Base-by-base conservation (phyloP, 2,329 filamentous ascomycete species). In the Helicocarpus griseus region DNA sequence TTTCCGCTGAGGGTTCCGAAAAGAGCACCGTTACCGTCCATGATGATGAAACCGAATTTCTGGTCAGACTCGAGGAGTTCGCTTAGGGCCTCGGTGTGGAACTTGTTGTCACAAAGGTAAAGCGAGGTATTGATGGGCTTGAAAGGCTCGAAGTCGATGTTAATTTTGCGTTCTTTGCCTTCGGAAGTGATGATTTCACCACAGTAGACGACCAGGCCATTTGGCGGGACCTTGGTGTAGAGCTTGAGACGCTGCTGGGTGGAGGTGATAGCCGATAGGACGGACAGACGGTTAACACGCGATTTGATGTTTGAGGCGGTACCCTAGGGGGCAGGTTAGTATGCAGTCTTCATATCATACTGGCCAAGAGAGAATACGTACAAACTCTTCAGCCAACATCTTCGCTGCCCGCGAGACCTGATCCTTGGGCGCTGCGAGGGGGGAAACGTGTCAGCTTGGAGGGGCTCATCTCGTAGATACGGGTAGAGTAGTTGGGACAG, bases 381-480 rank as follows among this genome's bases (percentile, higher is more conserved):
- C 88, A 69, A 93, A 95, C 87, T 95, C 90, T 96, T 98, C 93
- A 77, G 94, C 94, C 85, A 98, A 86, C 93, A 98, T 98, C 81
- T 97, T 97, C 55, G 93, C 88, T 51, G 88, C 86, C 66, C 90
- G 86, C 43, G 93, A 97, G 58, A 98, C 82, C 76, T 98, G 93
- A 73, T 96, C 90, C 82, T 98, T 98, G 62, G 93, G 93, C 55
- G 93, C 89, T 94, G 65, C 60, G 40, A 36, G 31, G 21, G n/a
- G 22, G 39, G 35, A 49, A n/a, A 41, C 22, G 13, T 41, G 39
- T 49, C 45, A 52, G 50, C 43, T 24, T 22, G 21, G 22, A 22
- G 38, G 8, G 21, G 17, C n/a, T 14, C n/a, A 31, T 24, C 17
- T 41, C 8, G n/a, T 19, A 4, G 13, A 13, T 14, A 19, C 19